These are phyloP conservation scores for Alternaria postmessia DNA, from an alignment of 2,329 filamentous ascomycete species.

Conservation along the genomic window DNA sequence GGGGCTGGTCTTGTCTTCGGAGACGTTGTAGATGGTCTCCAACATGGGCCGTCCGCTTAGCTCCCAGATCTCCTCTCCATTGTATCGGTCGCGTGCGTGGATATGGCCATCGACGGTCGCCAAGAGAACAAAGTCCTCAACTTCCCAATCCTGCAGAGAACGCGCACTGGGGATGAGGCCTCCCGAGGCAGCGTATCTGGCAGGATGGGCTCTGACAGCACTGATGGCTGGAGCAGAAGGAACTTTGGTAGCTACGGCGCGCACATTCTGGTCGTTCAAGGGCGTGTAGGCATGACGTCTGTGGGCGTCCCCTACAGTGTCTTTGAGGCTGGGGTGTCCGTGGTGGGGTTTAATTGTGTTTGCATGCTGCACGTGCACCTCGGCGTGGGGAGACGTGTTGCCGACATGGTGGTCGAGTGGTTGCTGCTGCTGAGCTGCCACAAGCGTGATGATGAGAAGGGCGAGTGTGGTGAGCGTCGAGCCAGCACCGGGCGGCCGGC, in stretches of 20 bases:
- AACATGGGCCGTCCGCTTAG: constrained; percentile 88
- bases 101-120: constrained; percentile 99
- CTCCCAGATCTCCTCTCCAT: constrained; percentile 84
- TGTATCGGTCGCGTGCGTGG: constrained; percentile 88
- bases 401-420: constrained; percentile 37
- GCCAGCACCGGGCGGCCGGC: constrained; percentile 52
- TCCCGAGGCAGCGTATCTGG: constrained; percentile 58
- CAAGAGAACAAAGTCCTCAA: constrained; percentile 99
- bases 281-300: constrained; percentile 38
- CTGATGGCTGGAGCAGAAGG: constrained; percentile 79
- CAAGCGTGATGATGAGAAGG: constrained; percentile 47
- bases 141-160: constrained; percentile 98
- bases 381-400: constrained; percentile 37
- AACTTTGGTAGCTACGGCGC: constrained; percentile 89
- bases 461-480: constrained; percentile 48
- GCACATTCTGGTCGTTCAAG: constrained; percentile 69
- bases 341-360: constrained; percentile 21
- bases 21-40: constrained; percentile 80
- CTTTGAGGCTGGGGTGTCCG: constrained; percentile 17
- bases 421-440: constrained; percentile 55
- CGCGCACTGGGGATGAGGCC: constrained; percentile 77
- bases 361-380: constrained; percentile 34
- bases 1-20: constrained; percentile 34
- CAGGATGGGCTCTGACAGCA: constrained; percentile 94
- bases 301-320: constrained; percentile 26